Percentiles rank a stretch among this genome's conserved stretches.
Conservation (phyloP, 306 rosid genomes). For the Erythrophleum fordii region DNA sequence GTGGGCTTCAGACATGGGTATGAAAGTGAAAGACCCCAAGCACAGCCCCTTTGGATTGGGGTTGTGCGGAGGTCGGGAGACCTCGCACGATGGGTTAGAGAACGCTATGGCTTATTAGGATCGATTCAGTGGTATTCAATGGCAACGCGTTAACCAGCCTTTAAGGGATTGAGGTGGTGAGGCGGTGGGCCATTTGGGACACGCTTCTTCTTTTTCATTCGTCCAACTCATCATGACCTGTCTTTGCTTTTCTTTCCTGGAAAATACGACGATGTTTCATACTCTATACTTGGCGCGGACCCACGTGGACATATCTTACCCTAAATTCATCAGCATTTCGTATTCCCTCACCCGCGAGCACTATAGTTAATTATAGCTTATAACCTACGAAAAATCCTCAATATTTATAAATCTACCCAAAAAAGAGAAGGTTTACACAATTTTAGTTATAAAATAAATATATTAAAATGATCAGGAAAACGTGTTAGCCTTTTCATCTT, state of each 20-base stretch:
- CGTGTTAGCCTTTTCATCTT: no score
- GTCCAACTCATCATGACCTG: constrained; percentile 69
- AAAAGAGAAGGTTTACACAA: no score
- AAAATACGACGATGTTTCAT: not conserved
- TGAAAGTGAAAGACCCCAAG: not conserved
- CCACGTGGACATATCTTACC: not conserved
- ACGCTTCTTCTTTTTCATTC: constrained; percentile 49
- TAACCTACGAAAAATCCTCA: not conserved
- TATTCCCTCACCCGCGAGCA: no score
- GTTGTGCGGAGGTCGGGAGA: constrained; percentile 81
- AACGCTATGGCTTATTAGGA: constrained; percentile 52
- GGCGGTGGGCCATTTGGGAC: constrained; percentile 31
- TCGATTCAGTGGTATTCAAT: constrained; percentile 16
- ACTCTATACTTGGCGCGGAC: no score
- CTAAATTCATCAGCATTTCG: not conserved
- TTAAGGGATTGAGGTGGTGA: constrained; percentile 25
- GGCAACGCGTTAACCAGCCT: not conserved
- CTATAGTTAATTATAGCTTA: not conserved
- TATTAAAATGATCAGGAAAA: not conserved
- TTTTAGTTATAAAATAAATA: not conserved
- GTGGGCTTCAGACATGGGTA: constrained; percentile 45
- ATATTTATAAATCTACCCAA: not conserved
- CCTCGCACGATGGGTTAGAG: constrained; percentile 69
- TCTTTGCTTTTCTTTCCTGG: constrained; percentile 14
- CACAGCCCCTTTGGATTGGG: constrained; percentile 50